A percentile compares a stretch with the other conserved stretches of the same genome.
phyloP scores from a whole-genome alignment of 257 asterid species.

The Oldenlandia corymbosa region DNA sequence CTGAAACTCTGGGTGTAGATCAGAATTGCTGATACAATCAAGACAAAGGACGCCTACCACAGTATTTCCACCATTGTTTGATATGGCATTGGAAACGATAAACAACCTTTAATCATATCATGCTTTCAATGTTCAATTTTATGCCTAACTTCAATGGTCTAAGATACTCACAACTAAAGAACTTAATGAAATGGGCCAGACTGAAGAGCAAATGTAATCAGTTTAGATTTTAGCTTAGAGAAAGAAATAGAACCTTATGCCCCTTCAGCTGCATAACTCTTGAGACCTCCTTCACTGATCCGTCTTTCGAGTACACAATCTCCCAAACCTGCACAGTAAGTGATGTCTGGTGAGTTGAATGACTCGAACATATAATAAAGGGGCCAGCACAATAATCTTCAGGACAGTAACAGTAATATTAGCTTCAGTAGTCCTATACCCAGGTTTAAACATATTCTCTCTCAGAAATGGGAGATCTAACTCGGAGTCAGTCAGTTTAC shows the following conservation, averaged over 20 bases:
- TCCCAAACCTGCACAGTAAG: constrained; percentile 77
- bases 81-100: not conserved
- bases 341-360: constrained; percentile 3
- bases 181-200: not conserved
- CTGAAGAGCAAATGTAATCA: constrained; percentile 1
- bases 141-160: not conserved
- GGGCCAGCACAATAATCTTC: not conserved
- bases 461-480: too few species aligned
- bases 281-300: constrained; percentile 82
- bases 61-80: not conserved
- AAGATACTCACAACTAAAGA: not conserved
- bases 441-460: too few species aligned
- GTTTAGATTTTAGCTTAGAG: constrained; percentile 1
- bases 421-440: not conserved
- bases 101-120: not conserved
- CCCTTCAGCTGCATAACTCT: constrained; percentile 97
- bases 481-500: too few species aligned
- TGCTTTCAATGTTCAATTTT: not conserved
- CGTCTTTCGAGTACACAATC: constrained; percentile 85
- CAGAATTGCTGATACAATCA: constrained; percentile 10
- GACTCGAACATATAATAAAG: not conserved
- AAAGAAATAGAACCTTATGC: constrained; percentile 65
- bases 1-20: not conserved
- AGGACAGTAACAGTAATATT: not conserved
- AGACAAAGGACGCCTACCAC: not conserved